phyloP scores from a whole-genome alignment of 176 grass and related monocot genomes.

The Cenchrus americanus region DNA sequence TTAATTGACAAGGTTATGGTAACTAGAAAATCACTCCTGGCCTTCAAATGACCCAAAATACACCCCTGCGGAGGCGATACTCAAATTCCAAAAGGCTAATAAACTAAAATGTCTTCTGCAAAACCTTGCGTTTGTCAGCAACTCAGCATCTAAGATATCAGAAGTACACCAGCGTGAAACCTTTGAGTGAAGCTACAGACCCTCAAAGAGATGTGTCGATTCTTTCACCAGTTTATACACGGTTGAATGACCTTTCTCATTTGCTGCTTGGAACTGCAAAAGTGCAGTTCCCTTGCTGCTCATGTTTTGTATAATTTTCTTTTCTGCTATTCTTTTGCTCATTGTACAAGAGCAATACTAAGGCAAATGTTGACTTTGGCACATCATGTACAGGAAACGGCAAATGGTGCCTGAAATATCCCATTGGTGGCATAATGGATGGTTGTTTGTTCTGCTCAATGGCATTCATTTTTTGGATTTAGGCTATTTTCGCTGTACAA shows the following conservation, averaged over 20 bases:
- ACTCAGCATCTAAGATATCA: neutral
- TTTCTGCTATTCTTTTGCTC: slow-evolving; percentile 18
- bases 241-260: slow-evolving; percentile 2
- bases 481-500: neutral
- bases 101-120: slow-evolving; percentile 2
- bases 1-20: slow-evolving; percentile 1
- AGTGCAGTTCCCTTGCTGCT: slow-evolving; percentile 36
- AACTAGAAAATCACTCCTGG: neutral
- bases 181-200: neutral
- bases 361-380: neutral
- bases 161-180: neutral
- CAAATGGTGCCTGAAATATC: slow-evolving; percentile 13
- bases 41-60: neutral
- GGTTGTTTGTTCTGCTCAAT: neutral
- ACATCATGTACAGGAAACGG: slow-evolving; percentile 30
- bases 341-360: slow-evolving; percentile 24
- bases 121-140: neutral
- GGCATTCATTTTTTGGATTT: neutral
- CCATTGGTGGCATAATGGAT: neutral
- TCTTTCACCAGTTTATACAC: slow-evolving; percentile 21
- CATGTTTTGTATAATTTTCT: slow-evolving; percentile 31
- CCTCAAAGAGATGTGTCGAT: neutral
- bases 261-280: slow-evolving; percentile 32
- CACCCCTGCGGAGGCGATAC: neutral
- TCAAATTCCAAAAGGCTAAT: neutral